Evolutionary conservation across 176 grass and related monocot genomes (phyloP).

Genomic region (Miscanthus lutarioriparius): DNA sequence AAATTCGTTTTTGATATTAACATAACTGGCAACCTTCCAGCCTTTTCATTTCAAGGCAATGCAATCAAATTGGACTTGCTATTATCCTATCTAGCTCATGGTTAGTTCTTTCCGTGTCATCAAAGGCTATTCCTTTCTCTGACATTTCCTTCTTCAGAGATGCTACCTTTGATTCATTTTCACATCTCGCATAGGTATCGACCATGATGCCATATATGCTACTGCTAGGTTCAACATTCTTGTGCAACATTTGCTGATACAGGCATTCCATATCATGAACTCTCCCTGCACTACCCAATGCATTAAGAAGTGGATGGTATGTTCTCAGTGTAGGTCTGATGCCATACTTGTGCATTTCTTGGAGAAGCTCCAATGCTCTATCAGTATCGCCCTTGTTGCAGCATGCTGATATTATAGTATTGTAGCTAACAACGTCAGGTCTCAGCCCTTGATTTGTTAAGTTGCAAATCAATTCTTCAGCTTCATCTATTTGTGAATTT

Average conservation of each 20-base stretch:
- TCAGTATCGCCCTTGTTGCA: constrained; percentile 46
- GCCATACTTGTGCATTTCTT: constrained; percentile 50
- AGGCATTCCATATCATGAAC: constrained; percentile 52
- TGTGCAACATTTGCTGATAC: constrained; percentile 54
- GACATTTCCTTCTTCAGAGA: constrained; percentile 48
- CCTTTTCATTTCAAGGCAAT: background rate
- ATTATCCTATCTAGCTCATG: background rate
- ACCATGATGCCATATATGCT: constrained; percentile 45
- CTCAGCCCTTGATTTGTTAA: constrained; percentile 42
- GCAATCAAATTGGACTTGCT: background rate
- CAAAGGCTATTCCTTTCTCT: constrained; percentile 43
- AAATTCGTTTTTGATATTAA: background rate
- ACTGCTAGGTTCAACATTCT: constrained; percentile 52
- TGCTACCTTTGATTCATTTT: constrained; percentile 45
- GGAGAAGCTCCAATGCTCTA: constrained; percentile 52
- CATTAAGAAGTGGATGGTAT: constrained; percentile 44
- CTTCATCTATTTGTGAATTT: constrained; percentile 48
- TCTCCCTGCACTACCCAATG: constrained; percentile 44
- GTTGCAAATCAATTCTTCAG: constrained; percentile 39
- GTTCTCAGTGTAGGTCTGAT: constrained; percentile 51
- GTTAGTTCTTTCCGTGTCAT: background rate
- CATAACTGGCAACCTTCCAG: background rate
- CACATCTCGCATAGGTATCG: constrained; percentile 43
- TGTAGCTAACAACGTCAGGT: constrained; percentile 64
- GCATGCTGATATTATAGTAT: constrained; percentile 58